Percentiles rank a stretch among this genome's conserved stretches.
These are phyloP conservation scores for Neurospora sp. DNA, from an alignment of 2,329 filamentous ascomycete genomes.

Conservation along the genomic window DNA sequence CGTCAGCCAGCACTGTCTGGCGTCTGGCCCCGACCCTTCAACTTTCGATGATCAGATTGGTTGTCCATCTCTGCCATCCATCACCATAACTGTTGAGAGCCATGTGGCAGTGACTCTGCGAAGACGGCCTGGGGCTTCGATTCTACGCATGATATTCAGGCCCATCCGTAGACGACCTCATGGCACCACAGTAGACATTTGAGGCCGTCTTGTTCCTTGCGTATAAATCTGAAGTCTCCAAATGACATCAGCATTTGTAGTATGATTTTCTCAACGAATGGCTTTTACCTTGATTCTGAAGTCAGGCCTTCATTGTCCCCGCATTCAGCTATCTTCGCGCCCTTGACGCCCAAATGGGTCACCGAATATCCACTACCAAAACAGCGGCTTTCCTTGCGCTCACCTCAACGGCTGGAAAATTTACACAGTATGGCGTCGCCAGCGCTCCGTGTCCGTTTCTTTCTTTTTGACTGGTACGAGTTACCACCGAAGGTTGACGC, in stretches of 20 bases:
- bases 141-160: neutral
- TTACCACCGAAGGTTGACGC: neutral
- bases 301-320: neutral
- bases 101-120: neutral
- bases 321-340: neutral
- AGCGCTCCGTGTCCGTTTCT: slow-evolving; percentile 4
- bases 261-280: neutral
- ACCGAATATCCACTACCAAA: slow-evolving; percentile 6
- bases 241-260: neutral
- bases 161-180: neutral
- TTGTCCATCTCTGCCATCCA: neutral
- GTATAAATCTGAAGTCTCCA: neutral
- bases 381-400: neutral
- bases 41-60: neutral
- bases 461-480: neutral
- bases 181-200: neutral
- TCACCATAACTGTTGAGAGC: neutral
- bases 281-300: neutral
- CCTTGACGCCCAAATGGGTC: slow-evolving; percentile 4
- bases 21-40: neutral
- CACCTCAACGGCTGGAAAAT: neutral
- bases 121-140: neutral
- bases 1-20: neutral
- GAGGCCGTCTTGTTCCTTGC: neutral
- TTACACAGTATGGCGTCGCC: neutral